A percentile compares a stretch with the other conserved stretches of the same genome.
Evolutionary conservation across 2,329 filamentous ascomycete genomes (phyloP).

Genomic region (Incumbomyces delicatus): DNA sequence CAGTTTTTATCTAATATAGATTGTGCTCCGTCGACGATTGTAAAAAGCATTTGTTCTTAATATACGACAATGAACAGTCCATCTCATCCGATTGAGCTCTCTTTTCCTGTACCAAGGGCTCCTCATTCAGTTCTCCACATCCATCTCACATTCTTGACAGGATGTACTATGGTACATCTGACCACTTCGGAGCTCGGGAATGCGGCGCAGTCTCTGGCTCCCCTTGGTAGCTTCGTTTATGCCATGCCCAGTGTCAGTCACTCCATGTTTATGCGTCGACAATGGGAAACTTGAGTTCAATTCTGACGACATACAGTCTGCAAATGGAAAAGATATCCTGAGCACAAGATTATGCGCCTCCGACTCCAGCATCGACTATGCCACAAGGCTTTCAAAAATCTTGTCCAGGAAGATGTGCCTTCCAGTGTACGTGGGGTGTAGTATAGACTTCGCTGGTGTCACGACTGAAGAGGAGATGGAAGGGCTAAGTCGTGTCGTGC

Average conservation of each 20-base stretch:
- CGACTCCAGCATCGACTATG: conserved; percentile 73
- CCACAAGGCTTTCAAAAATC: conserved; percentile 72
- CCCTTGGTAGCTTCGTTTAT: conserved; percentile 86
- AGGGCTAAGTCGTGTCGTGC: conserved; percentile 64
- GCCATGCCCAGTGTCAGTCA: conserved; percentile 72
- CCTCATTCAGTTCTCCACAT: conserved; percentile 49
- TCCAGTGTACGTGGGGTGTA: conserved; percentile 86
- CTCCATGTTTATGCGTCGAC: conserved; percentile 7
- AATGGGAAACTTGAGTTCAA: not conserved
- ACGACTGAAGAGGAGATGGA: conserved; percentile 92
- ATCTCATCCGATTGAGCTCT: conserved; percentile 35
- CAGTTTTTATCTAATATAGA: too few species aligned
- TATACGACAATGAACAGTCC: too few species aligned
- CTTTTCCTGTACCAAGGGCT: conserved; percentile 48
- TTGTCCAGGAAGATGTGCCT: conserved; percentile 61
- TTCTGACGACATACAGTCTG: conserved; percentile 25
- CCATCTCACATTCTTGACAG: conserved; percentile 46
- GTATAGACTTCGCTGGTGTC: conserved; percentile 69
- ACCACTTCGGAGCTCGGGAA: conserved; percentile 43
- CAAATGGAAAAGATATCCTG: conserved; percentile 38
- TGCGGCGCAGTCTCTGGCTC: conserved; percentile 30
- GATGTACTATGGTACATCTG: conserved; percentile 47
- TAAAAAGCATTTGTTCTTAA: too few species aligned
- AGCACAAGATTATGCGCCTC: conserved; percentile 70
- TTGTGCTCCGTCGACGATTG: too few species aligned